These are phyloP conservation scores for Hyaloscypha hepaticicola DNA, from an alignment of 495 filamentous ascomycete species.

Conservation along the genomic window DNA sequence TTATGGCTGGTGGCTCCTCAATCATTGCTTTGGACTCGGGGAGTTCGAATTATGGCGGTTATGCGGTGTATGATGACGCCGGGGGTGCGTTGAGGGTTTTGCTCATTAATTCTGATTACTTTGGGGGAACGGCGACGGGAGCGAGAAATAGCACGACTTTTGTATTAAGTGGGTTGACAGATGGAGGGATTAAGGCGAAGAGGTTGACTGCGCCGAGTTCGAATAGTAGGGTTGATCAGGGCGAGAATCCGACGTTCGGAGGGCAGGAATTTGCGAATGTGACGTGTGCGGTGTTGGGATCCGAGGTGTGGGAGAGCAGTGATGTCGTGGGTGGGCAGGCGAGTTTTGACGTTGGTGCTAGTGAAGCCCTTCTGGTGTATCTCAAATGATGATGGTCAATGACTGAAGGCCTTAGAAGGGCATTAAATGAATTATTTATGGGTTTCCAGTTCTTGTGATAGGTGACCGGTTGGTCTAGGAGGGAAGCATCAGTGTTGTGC, in stretches of 20 bases:
- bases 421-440: too few species aligned
- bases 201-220: conserved; percentile 54
- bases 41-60: conserved; percentile 49
- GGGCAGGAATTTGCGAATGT: conserved; percentile 55
- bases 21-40: conserved; percentile 52
- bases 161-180: conserved; percentile 44
- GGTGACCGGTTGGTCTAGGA: too few species aligned
- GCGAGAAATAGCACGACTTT: conserved; percentile 46
- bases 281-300: conserved; percentile 48
- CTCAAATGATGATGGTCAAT: conserved; percentile 21
- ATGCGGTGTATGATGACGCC: conserved; percentile 47
- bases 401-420: too few species aligned
- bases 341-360: conserved; percentile 48
- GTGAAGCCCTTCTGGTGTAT: conserved; percentile 57
- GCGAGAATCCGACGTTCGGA: conserved; percentile 46
- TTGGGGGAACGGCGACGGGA: conserved; percentile 43
- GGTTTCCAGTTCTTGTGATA: too few species aligned
- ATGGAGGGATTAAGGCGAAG: conserved; percentile 45
- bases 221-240: conserved; percentile 48
- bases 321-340: conserved; percentile 43
- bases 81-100: conserved; percentile 44
- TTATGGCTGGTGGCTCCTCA: conserved; percentile 49
- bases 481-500: too few species aligned
- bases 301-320: conserved; percentile 42
- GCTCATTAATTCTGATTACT: conserved; percentile 61